Conservation (phyloP, 306 rosid species). For the Trifolium subterraneum region DNA sequence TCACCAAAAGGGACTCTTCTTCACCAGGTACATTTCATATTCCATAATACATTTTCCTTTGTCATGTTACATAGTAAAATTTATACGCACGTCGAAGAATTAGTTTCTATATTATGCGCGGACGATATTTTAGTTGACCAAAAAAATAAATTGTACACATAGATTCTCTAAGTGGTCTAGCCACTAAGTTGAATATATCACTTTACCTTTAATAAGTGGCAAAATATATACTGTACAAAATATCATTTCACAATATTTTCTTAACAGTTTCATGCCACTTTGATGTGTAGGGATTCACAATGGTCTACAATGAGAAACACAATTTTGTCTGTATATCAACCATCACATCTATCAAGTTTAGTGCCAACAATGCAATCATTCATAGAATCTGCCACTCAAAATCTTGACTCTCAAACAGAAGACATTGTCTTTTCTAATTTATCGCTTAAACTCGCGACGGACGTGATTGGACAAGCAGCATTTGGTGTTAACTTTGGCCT, state of each 20-base stretch:
- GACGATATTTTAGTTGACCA: too few species aligned
- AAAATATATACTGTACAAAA: too few species aligned
- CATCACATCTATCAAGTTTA: constrained; percentile 71
- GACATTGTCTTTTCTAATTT: constrained; percentile 71
- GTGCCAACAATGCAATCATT: constrained; percentile 86
- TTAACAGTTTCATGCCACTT: constrained; percentile 31
- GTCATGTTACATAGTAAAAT: too few species aligned
- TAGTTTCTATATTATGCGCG: too few species aligned
- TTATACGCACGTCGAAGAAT: too few species aligned
- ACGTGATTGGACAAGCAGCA: constrained; percentile 84
- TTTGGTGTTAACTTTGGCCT: constrained; percentile 91
- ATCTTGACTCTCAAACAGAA: constrained; percentile 56
- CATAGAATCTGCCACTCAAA: constrained; percentile 72
- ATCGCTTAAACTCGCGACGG: constrained; percentile 79
- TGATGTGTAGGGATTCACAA: constrained; percentile 73
- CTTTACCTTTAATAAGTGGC: constrained; percentile 13
- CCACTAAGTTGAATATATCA: constrained; percentile 32
- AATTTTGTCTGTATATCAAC: constrained; percentile 76
- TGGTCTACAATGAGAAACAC: constrained; percentile 93
- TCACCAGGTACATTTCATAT: constrained; percentile 60
- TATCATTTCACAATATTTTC: too few species aligned
- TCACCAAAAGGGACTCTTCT: constrained; percentile 94
- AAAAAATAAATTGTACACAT: background rate
- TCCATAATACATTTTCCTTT: too few species aligned
- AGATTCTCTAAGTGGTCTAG: constrained; percentile 3